Evolutionary conservation across 306 rosid species (phyloP).

Genomic region (Cotoneaster glaucophyllus): DNA sequence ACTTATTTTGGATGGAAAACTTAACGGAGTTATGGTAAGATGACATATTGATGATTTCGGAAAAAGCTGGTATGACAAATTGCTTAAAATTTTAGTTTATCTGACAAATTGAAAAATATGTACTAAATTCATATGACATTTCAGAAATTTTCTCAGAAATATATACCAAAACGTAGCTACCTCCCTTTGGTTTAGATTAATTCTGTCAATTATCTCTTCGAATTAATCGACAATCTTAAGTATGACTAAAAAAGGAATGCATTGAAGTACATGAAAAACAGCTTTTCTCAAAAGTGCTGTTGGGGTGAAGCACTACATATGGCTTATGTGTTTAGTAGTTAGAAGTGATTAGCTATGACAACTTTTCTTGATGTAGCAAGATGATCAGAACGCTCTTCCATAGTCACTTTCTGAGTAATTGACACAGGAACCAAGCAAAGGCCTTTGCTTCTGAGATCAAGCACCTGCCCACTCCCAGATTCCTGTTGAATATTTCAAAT

Average conservation of each 20-base stretch:
- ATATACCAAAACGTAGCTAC: not conserved
- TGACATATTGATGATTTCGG: no score
- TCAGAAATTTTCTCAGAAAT: no score
- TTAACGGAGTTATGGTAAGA: no score
- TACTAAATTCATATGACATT: no score
- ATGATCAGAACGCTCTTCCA: constrained; percentile 18
- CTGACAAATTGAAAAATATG: no score
- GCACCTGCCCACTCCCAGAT: constrained; percentile 7
- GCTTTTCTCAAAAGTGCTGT: not conserved
- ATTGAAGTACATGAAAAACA: not conserved
- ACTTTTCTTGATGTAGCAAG: constrained; percentile 4
- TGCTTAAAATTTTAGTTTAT: no score
- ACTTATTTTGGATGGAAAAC: no score
- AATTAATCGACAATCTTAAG: not conserved
- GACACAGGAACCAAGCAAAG: constrained; percentile 42
- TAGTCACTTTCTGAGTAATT: constrained; percentile 19
- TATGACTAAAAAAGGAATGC: not conserved
- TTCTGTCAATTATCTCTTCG: not conserved
- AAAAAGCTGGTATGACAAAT: no score
- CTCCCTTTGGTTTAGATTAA: not conserved
- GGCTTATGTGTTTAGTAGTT: not conserved
- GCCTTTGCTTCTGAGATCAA: constrained; percentile 36
- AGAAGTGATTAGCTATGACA: constrained; percentile 6
- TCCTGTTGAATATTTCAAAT: constrained; percentile 16
- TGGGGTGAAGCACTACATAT: not conserved